Base-by-base conservation (phyloP, 2,329 filamentous ascomycete species). In the Cordyceps cateniannulata region DNA sequence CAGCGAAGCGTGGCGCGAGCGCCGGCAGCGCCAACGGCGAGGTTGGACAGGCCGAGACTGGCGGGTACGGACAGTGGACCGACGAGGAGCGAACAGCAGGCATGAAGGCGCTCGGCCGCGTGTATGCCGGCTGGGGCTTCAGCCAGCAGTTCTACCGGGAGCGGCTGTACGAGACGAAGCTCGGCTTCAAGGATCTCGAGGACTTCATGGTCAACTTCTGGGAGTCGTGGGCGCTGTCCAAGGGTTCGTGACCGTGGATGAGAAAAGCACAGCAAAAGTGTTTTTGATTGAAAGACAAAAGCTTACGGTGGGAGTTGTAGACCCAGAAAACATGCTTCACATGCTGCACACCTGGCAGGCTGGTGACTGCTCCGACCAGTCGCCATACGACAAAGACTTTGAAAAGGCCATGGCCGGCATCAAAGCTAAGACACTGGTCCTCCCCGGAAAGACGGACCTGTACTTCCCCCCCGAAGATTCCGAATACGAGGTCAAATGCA, bases 381-480 rank as follows among this genome's bases (percentile, higher is more conserved):
- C 85, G 59, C 86, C 84, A 3, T 92, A 89, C 64, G 81, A 86
- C 62, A 85, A 83, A 1, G 75, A 89, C 63, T 88, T 91, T 64
- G 79, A 81, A 62, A 79, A 81, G 58, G 85, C 87, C 0, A 80
- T 93, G 83, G 77, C 79, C 51, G 80, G 77, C 3, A 91, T 93
- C 71, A 89, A 87, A 69, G 86, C 89, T 1, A 90, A 85, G 66
- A 85, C 83, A 0, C 73, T 93, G 47, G 86, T 93, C 3, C 71
- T 93, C 16, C 90, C 90, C 0, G 75, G 79, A 24, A 85, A 89
- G 69, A 92, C 88, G 0, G 90, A 93, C 69, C 77, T 93, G 5
- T 93, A 93, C 69, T 93, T 95, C 65, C 88, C 90, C 16, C 88
- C 89, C 0, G 89, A 93, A 67, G 90, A 93, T 65, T 91, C 88